Percentiles rank a stretch among this genome's conserved stretches.
phyloP scores from a whole-genome alignment of 257 asterid genomes.

The Primulina huaijiensis region DNA sequence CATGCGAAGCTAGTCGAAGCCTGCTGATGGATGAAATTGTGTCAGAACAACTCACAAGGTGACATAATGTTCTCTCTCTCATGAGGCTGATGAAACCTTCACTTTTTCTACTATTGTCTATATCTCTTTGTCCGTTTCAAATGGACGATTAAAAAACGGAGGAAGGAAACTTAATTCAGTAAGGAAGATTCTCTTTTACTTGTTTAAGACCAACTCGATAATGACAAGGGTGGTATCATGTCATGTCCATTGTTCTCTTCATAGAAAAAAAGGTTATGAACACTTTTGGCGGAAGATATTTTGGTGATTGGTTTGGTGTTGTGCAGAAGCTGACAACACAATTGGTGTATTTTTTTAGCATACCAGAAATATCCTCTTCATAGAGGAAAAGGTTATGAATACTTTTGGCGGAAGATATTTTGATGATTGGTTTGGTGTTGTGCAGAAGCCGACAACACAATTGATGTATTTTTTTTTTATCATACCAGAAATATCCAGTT shows the following conservation, averaged over 20 bases:
- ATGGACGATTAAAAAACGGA: not conserved
- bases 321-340: constrained; percentile 11
- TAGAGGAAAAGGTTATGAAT: too few relatives aligned
- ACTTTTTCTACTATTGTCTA: not conserved
- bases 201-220: not conserved
- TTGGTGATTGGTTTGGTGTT: constrained; percentile 5
- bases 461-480: constrained; percentile 9
- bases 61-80: constrained; percentile 11
- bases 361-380: constrained; percentile 62
- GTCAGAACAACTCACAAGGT: constrained; percentile 97
- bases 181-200: too few relatives aligned
- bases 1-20: constrained; percentile 34
- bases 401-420: not conserved
- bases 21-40: constrained; percentile 81
- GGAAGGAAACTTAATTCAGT: not conserved
- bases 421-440: constrained; percentile 1
- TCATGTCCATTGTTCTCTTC: too few relatives aligned
- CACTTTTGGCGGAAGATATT: not conserved
- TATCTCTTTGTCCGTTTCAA: not conserved
- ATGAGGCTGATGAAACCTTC: not conserved
- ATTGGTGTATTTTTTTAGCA: constrained; percentile 7
- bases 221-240: not conserved
- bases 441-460: constrained; percentile 10
- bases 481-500: constrained; percentile 80
- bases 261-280: too few relatives aligned